Evolutionary conservation across 305 asterid genomes (phyloP).

Genomic region (Caryopteris hybrid): DNA sequence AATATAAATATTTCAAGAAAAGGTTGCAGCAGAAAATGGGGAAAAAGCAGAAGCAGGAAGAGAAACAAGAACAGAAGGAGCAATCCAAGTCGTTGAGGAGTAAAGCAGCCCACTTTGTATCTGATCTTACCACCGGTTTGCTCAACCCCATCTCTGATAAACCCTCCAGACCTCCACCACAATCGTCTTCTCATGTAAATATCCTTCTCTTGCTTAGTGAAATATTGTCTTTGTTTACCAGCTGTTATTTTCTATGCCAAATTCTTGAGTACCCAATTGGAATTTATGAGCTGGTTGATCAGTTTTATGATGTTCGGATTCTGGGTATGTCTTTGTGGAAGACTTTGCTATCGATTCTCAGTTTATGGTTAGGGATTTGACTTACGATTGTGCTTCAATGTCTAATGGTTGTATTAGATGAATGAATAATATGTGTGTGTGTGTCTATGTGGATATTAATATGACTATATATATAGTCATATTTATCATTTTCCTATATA

Average conservation of each 20-base stretch:
- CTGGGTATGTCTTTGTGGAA: not conserved
- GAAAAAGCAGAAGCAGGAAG: constrained; percentile 31
- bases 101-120: constrained; percentile 88
- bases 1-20: not conserved
- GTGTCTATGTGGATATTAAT: too few species aligned
- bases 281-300: constrained; percentile 8
- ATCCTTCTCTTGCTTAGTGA: too few species aligned
- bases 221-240: not conserved
- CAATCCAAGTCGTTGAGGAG: constrained; percentile 54
- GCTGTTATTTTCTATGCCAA: not conserved
- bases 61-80: constrained; percentile 13
- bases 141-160: constrained; percentile 88
- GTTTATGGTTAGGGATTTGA: constrained; percentile 21
- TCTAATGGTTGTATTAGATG: not conserved
- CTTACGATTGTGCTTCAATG: not conserved
- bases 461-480: too few species aligned
- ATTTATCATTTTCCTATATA: too few species aligned
- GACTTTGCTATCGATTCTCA: not conserved
- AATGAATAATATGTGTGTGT: not conserved
- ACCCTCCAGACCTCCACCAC: constrained; percentile 51
- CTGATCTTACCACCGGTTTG: constrained; percentile 82
- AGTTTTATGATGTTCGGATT: constrained; percentile 13
- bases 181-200: constrained; percentile 38
- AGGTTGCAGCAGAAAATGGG: constrained; percentile 25
- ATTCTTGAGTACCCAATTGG: constrained; percentile 15